Base-by-base conservation (phyloP, 345 rosid species). In the Mallotus nudiflorus region DNA sequence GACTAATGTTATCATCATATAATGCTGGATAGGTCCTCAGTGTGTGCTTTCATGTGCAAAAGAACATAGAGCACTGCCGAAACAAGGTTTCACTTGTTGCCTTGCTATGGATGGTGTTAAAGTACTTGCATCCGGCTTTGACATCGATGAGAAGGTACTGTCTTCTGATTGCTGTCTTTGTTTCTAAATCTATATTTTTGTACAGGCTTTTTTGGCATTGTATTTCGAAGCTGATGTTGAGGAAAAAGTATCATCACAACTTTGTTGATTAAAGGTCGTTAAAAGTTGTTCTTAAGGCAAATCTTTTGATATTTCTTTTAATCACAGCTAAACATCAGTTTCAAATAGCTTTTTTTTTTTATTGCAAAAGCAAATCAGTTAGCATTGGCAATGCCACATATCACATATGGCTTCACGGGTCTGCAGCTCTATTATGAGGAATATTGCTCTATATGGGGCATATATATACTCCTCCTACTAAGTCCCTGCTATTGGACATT, bases 21-120 rank as follows among this genome's bases (percentile, higher is more conserved):
- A 63, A 65, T 82, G 51, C 55, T 62, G 66, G 64, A 75, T 75
- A 90, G 99, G 99, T 81, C 97, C 98, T 4, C 93, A 87, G 62
- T 92, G 97, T 64, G 97, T 89, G 68, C 86, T 95, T 70, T 84
- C 92, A 0, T 89, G 98, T 80, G 97, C 94, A 8, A 90, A 89
- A 82, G 98, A 90, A 71, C 85, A 87, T 53, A 85, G 86, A 80
- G 51, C 82, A 5, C 65, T 92, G 18, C 99, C 98, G n/a, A 85
- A 85, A 68, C 87, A 84, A 72, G 89, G 81, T 15, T 95, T 85
- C 76, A 85, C 89, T 76, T 95, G 99, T 75, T 92, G 99, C 78
- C 88, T 95, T 70, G 99, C 96, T 0, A 90, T 92, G 97, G 94
- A 92, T 73, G 94, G 98, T 71, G 80, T 85, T 74, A 90, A 89